A percentile compares a stretch with the other conserved stretches of the same genome.
Evolutionary conservation across 352 stramenopile species (phyloP).

Genomic region (Phytophthora podocarpi): DNA sequence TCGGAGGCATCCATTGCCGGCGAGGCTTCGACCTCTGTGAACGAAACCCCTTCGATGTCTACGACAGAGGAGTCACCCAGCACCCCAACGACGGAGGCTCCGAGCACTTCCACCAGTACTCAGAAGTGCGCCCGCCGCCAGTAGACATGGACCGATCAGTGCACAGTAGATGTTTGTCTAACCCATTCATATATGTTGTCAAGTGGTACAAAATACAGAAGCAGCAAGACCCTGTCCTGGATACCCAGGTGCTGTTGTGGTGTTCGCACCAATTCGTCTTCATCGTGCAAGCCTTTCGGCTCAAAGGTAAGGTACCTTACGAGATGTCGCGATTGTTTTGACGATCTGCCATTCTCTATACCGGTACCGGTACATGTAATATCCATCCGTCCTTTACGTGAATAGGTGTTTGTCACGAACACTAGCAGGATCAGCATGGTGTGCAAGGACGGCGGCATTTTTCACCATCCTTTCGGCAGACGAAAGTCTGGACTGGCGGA

Average conservation of each 20-base stretch:
- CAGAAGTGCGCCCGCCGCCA: constrained; percentile 33
- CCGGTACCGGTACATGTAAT: too few relatives aligned
- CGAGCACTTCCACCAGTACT: constrained; percentile 12
- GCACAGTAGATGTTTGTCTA: constrained; percentile 18
- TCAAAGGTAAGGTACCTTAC: too few relatives aligned
- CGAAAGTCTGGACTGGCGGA: too few relatives aligned
- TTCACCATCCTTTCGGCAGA: neutral
- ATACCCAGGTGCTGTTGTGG: too few relatives aligned
- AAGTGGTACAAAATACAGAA: neutral
- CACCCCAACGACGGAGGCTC: constrained; percentile 9
- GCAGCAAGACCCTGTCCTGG: too few relatives aligned
- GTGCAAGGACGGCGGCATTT: neutral
- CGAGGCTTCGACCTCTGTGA: constrained; percentile 12
- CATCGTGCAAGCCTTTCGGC: too few relatives aligned
- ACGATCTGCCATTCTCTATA: neutral
- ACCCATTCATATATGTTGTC: constrained; percentile 1
- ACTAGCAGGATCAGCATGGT: neutral
- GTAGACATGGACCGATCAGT: constrained; percentile 9
- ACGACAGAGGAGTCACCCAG: constrained; percentile 1
- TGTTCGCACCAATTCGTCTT: constrained; percentile 4
- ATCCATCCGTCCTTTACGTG: neutral
- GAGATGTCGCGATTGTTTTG: neutral
- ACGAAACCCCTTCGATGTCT: neutral
- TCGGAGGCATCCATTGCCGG: constrained; percentile 2
- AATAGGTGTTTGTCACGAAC: neutral